Percentiles rank a stretch among this genome's conserved stretches.
Conservation (phyloP, 768 basidiomycete genomes). For the Mycena amicta region DNA sequence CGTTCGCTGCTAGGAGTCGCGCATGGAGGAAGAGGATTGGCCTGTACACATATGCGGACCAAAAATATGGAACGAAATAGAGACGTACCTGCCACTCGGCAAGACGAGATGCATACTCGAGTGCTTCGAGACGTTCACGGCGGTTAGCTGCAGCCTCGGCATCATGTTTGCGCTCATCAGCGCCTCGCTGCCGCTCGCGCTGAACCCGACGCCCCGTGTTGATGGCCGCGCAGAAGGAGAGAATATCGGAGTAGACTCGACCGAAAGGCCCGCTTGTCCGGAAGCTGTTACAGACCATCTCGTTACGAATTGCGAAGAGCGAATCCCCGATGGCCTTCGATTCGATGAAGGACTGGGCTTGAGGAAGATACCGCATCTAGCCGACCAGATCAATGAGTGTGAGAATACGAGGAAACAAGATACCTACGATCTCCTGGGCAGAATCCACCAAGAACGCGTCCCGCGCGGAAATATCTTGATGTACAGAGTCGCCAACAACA, state of each 20-base stretch:
- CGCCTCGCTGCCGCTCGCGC: neutral
- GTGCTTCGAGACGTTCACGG: neutral
- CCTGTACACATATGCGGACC: neutral
- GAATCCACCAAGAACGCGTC: neutral
- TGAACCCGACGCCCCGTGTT: neutral
- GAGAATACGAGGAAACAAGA: neutral
- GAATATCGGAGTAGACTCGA: neutral
- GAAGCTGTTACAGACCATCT: neutral
- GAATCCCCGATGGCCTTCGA: neutral
- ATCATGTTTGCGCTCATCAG: neutral
- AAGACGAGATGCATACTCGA: neutral
- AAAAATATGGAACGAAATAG: neutral
- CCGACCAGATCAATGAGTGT: neutral
- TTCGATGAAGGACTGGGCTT: neutral
- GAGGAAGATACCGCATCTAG: neutral
- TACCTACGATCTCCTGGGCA: neutral
- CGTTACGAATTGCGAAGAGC: neutral
- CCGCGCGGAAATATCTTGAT: neutral
- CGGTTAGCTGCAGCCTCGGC: neutral
- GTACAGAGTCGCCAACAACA: neutral
- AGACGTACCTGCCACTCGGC: neutral
- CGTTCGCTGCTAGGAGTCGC: neutral
- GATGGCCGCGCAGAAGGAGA: neutral
- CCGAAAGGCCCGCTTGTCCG: neutral
- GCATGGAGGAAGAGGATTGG: neutral